Evolutionary conservation across 176 grass and related monocot species (phyloP).

Genomic region (Zoysia pacifica): DNA sequence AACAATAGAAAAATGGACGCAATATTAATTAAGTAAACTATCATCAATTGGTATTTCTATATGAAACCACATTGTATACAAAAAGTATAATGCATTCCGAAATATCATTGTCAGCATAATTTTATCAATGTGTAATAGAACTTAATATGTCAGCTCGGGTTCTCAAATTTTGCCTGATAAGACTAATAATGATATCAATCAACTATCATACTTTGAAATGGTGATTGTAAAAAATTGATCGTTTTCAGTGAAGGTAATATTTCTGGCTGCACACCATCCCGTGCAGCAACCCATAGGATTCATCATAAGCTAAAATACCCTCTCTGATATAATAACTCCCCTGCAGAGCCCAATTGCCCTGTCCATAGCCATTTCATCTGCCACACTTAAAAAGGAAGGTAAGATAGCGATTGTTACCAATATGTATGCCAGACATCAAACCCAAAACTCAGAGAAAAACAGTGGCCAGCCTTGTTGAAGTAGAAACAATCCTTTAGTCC

Average conservation of each 20-base stretch:
- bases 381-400: conserved; percentile 75
- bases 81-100: neutral
- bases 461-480: conserved; percentile 77
- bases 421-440: conserved; percentile 74
- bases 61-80: neutral
- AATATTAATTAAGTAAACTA: neutral
- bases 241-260: conserved; percentile 63
- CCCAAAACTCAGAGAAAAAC: conserved; percentile 91
- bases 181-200: neutral
- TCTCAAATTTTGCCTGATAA: conserved; percentile 9
- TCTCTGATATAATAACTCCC: conserved; percentile 91
- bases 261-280: conserved; percentile 86
- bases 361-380: conserved; percentile 86
- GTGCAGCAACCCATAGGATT: conserved; percentile 84
- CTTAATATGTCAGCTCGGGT: neutral
- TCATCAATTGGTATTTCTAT: neutral
- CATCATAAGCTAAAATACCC: conserved; percentile 72
- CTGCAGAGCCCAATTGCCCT: conserved; percentile 94
- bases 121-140: neutral
- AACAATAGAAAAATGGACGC: no score
- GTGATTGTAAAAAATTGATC: conserved; percentile 65
- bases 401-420: conserved; percentile 76
- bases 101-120: neutral
- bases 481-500: conserved; percentile 68
- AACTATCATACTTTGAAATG: conserved; percentile 73